Evolutionary conservation across 352 stramenopile species (phyloP), one percentile per base, ranked within the genome.

Genomic region (Phytophthora pistaciae): DNA sequence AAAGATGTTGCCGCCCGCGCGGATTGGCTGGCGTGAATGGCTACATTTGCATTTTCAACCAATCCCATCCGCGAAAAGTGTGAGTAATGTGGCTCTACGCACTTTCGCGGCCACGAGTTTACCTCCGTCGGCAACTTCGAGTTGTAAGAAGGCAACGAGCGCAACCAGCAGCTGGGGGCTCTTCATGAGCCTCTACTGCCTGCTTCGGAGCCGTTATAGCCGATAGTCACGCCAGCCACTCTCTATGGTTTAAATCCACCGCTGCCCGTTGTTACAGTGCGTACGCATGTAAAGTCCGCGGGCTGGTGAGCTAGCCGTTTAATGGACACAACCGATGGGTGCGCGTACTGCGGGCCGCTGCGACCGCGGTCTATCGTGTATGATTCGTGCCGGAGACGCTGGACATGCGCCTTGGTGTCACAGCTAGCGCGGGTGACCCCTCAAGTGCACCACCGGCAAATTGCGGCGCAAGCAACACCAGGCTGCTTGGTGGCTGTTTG

Each of bases 261-360:
- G 38, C 14, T 7, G 16, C 38, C 31, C 38, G 38, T n/a, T 44
- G 38, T n/a, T 44, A 18, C 38, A 8, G 38, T 18, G 38, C 13
- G 16, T 25, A n/a, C 18, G 44, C 52, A 33, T 40, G 33, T 49
- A 49, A 38, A 54, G 52, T 38, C 9, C 44, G 6, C 18, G 18
- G 18, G 16, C 44, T 20, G n/a, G 44, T 44, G 5, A 16, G 38
- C 38, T 44, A 44, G 44, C 44, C 18, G 18, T 49, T 20, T 10
- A 8, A 40, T 52, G 38, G 31, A 27, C 49, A 66, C 49, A 57
- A 57, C 13, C 60, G 44, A n/a, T 73, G 66, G 66, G 60, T 69
- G 65, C 14, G 23, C 38, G 23, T 27, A 65, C 46, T 64, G 49
- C 36, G 33, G 64, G 10, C 55, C 29, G 33, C 21, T 61, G 20